Base-by-base conservation (phyloP, 441 rosid species). In the Biscutella laevigata region DNA sequence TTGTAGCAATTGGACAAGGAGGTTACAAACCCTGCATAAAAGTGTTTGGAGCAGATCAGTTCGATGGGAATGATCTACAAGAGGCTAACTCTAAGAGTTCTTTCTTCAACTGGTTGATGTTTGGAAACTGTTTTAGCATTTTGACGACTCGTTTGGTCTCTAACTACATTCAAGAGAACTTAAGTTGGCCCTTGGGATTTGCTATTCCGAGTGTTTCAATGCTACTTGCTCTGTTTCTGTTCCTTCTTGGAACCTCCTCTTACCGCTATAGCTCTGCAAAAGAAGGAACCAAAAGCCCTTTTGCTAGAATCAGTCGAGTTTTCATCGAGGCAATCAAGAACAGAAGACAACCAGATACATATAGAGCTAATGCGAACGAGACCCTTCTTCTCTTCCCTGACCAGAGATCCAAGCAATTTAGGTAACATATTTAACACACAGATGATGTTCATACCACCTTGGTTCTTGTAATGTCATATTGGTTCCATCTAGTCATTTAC, bases 21-120 rank as follows among this genome's bases (percentile, higher is more conserved):
- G 82, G 82, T 16, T 75, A 70, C 39, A 72, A 66, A 25, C 83
- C 80, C 2, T 77, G 83, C 22, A 62, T 73, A 33, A 68, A 72
- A 58, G 79, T 77, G 4, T 81, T 78, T 25, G 88, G 88, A n/a
- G 80, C 87, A 0, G 84, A 78, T 58, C 84, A 81, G 25, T 78
- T 81, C 17, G 74, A 74, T 26, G 50, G 46, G 17, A 59, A 27
- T 30, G 74, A 78, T 40, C 67, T 70, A 8, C 28, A 35, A 44
- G 80, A 74, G 39, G 15, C 47, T 38, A 74, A 67, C 57, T 71
- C 63, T 4, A 78, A 73, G 57, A 81, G 80, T 29, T 76, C 80
- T 3, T 76, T 61, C 77, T 81, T 81, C 40, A 78, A 81, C 42
- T 76, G 82, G 88, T 53, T 79, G 77, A 59, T 69, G 45, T 76